Conservation (phyloP, 352 stramenopile genomes). For the Globisporangium alternatum region DNA sequence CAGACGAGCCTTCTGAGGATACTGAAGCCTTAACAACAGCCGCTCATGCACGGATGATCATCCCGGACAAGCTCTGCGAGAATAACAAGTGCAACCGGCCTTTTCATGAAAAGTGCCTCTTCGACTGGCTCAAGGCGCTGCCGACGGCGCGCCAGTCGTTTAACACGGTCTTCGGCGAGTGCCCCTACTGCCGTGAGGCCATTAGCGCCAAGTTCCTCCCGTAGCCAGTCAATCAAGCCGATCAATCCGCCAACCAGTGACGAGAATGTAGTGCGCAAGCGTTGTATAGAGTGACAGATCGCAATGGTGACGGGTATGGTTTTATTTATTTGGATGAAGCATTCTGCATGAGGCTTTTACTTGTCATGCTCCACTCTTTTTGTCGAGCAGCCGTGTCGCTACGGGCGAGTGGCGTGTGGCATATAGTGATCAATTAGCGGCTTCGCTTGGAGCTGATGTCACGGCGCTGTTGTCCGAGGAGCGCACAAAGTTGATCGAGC, state of each 20-base stretch:
- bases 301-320: too few species aligned
- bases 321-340: too few species aligned
- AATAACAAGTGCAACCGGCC: slow-evolving; percentile 79
- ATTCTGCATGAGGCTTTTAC: not conserved
- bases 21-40: not conserved
- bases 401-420: too few species aligned
- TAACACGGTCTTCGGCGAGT: slow-evolving; percentile 88
- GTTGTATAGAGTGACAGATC: too few species aligned
- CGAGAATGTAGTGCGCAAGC: too few species aligned
- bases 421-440: not conserved
- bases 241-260: too few species aligned
- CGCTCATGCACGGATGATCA: slow-evolving; percentile 23
- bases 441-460: not conserved
- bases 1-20: slow-evolving; percentile 4
- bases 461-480: not conserved
- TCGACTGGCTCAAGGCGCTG: slow-evolving; percentile 88
- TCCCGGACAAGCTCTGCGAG: slow-evolving; percentile 86
- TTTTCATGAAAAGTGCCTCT: slow-evolving; percentile 87
- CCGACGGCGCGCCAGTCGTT: slow-evolving; percentile 88
- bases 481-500: slow-evolving; percentile 61
- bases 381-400: not conserved
- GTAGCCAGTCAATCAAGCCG: not conserved
- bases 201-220: slow-evolving; percentile 77
- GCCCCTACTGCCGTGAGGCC: slow-evolving; percentile 86
- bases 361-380: not conserved